Evolutionary conservation across 257 asterid genomes (phyloP), one percentile per base, ranked within the genome.

Genomic region (Capsicum pubescens): DNA sequence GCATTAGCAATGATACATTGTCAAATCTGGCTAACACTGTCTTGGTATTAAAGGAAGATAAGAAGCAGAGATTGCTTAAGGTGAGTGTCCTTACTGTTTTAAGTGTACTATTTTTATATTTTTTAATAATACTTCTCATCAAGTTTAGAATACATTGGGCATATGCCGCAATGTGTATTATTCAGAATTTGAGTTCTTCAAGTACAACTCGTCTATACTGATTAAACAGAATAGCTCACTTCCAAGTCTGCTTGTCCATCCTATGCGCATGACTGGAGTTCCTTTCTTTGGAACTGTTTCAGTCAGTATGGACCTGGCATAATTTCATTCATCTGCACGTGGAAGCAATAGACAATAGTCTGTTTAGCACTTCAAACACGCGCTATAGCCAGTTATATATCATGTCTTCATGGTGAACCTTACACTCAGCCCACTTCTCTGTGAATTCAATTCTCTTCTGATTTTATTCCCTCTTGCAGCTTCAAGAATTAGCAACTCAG

Each of bases 401-500:
- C 48, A 13, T 52, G 64, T 26, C 42, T 19, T 52, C 5, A 1
- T 21, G 61, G 36, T 74, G 61, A 14, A 52, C 48, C 26, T 76
- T 76, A 52, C 46, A 26, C 63, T 76, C 81, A 54, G 26, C 42
- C 50, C 46, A 14, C 61, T 19, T 54, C 14, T 52, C 39, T 76
- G 52, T 52, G 2, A 52, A 52, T 76, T 76, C 63, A 32, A 8
- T 58, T 76, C 50, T 78, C 66, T 79, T 60, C 84, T 61, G 80
- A n/a, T 44, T 84, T 72, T 72, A 39, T 59, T 78, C n/a, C 74
- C 50, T 52, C 80, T 59, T 86, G 80, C 97, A 96, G 99, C 98
- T 96, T 88, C 99, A 96, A 96, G 98, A 93, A 87, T 90, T 92
- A 89, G 97, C 97, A 6, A 87, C 94, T 79, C 98, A 95, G 92